Conservation (phyloP, 1,284 basidiomycete species). For the Wallemia hederae region DNA sequence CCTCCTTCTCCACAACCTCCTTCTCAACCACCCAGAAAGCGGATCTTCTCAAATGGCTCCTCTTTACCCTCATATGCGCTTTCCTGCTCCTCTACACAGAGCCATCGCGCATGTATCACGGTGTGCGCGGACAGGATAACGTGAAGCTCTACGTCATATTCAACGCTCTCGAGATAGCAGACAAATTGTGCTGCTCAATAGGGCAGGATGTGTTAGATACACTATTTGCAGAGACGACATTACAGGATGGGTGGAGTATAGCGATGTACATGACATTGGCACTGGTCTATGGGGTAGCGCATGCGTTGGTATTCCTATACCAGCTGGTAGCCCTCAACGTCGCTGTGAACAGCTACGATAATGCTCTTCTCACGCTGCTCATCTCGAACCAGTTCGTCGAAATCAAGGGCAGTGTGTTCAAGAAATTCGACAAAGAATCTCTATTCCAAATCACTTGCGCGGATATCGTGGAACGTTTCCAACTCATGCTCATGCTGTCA, state of each 20-base stretch:
- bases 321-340: conserved; percentile 88
- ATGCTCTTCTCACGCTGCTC: conserved; percentile 72
- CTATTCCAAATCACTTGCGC: conserved; percentile 98
- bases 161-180: conserved; percentile 88
- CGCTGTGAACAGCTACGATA: conserved; percentile 93
- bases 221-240: conserved; percentile 69
- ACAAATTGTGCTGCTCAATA: conserved; percentile 79
- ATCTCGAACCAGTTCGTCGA: conserved; percentile 98
- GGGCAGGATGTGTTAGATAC: conserved; percentile 94
- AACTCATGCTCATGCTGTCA: conserved; percentile 62
- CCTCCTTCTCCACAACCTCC: too few relatives aligned
- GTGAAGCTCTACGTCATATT: conserved; percentile 99
- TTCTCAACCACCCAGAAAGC: conserved; percentile 72
- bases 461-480: conserved; percentile 95
- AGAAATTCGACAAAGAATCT: conserved; percentile 97
- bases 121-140: conserved; percentile 90
- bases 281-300: conserved; percentile 50
- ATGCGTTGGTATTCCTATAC: conserved; percentile 87
- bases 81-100: conserved; percentile 62
- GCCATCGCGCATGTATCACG: conserved; percentile 94
- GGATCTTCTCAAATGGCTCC: conserved; percentile 49
- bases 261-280: conserved; percentile 30
- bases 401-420: conserved; percentile 98
- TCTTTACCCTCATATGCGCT: conserved; percentile 44
- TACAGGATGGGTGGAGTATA: conserved; percentile 23